A percentile compares a stretch with the other conserved stretches of the same genome.
These are phyloP conservation scores for Diutina mesorugosa DNA, from an alignment of 1,139 yeast species.

Conservation along the genomic window DNA sequence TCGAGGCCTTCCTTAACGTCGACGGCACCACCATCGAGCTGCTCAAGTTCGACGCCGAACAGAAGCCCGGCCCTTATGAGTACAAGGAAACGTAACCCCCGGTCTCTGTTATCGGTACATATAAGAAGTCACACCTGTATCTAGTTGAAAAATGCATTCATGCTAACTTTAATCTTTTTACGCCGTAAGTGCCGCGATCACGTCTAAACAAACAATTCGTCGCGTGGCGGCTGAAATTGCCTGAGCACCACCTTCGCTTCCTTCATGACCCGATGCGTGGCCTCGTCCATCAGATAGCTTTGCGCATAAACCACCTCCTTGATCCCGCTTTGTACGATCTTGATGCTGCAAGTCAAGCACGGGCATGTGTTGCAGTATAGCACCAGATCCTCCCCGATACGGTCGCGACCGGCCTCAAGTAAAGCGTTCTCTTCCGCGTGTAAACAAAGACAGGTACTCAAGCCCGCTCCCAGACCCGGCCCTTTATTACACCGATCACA, in stretches of 20 bases:
- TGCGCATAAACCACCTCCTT: constrained; percentile 89
- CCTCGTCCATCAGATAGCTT: constrained; percentile 80
- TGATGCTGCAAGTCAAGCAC: constrained; percentile 88
- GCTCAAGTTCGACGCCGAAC: constrained; percentile 34
- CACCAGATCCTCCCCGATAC: constrained; percentile 40
- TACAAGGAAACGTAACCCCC: constrained; percentile 36
- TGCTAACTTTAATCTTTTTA: not conserved
- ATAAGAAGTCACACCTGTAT: not conserved
- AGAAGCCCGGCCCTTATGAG: constrained; percentile 72
- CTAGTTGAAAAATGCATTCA: not conserved
- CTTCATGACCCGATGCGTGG: constrained; percentile 55
- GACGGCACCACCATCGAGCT: constrained; percentile 44
- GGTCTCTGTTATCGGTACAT: no score
- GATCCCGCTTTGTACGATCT: constrained; percentile 88
- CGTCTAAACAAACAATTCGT: constrained; percentile 23
- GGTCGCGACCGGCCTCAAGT: constrained; percentile 83
- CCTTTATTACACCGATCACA: constrained; percentile 73
- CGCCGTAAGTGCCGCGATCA: not conserved
- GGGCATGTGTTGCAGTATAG: constrained; percentile 96
- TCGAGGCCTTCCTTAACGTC: constrained; percentile 48
- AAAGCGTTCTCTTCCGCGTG: constrained; percentile 98
- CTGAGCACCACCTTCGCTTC: constrained; percentile 66
- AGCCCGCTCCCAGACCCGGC: constrained; percentile 45
- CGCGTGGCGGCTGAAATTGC: constrained; percentile 56
- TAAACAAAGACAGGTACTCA: constrained; percentile 79